A percentile compares a stretch with the other conserved stretches of the same genome.
These are phyloP conservation scores for Amanita pseudoporphyria DNA, from an alignment of 768 basidiomycete species.

Conservation along the genomic window DNA sequence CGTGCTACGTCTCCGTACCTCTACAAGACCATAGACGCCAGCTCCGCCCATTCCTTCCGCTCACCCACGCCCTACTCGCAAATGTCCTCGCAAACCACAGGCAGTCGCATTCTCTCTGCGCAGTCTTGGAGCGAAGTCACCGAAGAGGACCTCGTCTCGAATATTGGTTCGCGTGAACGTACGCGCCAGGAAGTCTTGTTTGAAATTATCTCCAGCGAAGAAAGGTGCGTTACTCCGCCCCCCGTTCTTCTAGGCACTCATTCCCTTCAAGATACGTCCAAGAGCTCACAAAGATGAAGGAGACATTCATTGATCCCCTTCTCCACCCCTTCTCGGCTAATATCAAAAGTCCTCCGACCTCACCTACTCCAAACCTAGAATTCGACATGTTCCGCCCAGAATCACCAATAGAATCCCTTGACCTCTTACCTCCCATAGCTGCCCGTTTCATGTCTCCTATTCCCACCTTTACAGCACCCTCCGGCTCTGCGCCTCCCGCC, in stretches of 20 bases:
- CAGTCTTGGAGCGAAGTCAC: conserved; percentile 91
- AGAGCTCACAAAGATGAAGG: conserved; percentile 86
- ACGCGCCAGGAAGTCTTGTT: conserved; percentile 95
- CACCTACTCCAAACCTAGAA: conserved; percentile 50
- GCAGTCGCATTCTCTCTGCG: conserved; percentile 67
- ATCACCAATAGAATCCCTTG: conserved; percentile 61
- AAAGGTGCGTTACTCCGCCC: conserved; percentile 48
- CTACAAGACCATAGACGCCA: conserved; percentile 36
- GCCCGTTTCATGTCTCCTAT: conserved; percentile 86
- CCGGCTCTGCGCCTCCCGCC: conserved; percentile 19
- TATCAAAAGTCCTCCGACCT: conserved; percentile 34
- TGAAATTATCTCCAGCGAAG: conserved; percentile 95
- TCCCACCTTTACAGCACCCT: conserved; percentile 21
- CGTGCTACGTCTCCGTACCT: conserved; percentile 57
- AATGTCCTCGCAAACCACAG: conserved; percentile 52
- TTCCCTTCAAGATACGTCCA: conserved; percentile 66
- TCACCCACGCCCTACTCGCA: conserved; percentile 78
- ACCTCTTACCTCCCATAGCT: conserved; percentile 79
- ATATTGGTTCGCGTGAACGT: conserved; percentile 87
- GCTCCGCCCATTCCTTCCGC: conserved; percentile 59
- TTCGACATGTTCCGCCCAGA: conserved; percentile 66
- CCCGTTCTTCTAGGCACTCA: conserved; percentile 8
- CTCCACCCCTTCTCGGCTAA: conserved; percentile 71
- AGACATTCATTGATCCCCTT: conserved; percentile 84
- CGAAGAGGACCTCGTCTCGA: conserved; percentile 87